phyloP scores from a whole-genome alignment of 2,329 filamentous ascomycete species.

The Neonectria coccinea region DNA sequence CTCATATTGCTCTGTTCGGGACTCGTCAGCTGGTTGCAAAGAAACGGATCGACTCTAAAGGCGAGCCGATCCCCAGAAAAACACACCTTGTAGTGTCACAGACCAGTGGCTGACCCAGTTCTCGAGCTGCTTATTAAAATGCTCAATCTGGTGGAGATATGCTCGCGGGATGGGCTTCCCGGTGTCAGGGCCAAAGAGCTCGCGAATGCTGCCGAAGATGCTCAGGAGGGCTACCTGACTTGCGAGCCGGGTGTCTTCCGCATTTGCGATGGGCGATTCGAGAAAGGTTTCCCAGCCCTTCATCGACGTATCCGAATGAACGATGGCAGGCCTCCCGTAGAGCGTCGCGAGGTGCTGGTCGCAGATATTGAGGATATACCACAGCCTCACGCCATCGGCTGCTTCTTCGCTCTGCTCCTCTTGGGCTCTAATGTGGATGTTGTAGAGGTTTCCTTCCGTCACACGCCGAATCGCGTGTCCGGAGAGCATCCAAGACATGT shows the following conservation, averaged over 20 bases:
- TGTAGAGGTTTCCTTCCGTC: slow-evolving; percentile 57
- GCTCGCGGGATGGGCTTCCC: slow-evolving; percentile 63
- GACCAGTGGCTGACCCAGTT: slow-evolving; percentile 55
- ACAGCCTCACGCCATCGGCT: slow-evolving; percentile 65
- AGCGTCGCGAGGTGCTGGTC: slow-evolving; percentile 71
- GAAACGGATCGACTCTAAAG: neutral
- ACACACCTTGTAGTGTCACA: slow-evolving; percentile 45
- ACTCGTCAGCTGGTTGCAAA: too few relatives aligned
- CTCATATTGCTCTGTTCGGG: slow-evolving; percentile 45
- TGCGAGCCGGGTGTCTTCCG: slow-evolving; percentile 66
- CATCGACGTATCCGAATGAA: slow-evolving; percentile 67
- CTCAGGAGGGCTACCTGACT: slow-evolving; percentile 69
- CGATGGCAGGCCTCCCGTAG: slow-evolving; percentile 67
- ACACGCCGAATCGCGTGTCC: slow-evolving; percentile 63
- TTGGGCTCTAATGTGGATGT: slow-evolving; percentile 53
- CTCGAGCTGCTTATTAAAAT: slow-evolving; percentile 51
- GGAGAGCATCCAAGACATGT: slow-evolving; percentile 71
- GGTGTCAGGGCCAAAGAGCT: slow-evolving; percentile 67
- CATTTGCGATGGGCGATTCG: slow-evolving; percentile 59
- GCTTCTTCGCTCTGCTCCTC: slow-evolving; percentile 54
- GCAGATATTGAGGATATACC: slow-evolving; percentile 70
- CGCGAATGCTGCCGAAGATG: slow-evolving; percentile 66
- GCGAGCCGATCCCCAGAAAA: neutral
- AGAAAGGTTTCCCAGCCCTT: slow-evolving; percentile 67
- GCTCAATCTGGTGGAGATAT: slow-evolving; percentile 60